Percentiles rank a stretch among this genome's conserved stretches.
phyloP scores from a whole-genome alignment of 176 grass and related monocot genomes.

The Panicum miliaceum region DNA sequence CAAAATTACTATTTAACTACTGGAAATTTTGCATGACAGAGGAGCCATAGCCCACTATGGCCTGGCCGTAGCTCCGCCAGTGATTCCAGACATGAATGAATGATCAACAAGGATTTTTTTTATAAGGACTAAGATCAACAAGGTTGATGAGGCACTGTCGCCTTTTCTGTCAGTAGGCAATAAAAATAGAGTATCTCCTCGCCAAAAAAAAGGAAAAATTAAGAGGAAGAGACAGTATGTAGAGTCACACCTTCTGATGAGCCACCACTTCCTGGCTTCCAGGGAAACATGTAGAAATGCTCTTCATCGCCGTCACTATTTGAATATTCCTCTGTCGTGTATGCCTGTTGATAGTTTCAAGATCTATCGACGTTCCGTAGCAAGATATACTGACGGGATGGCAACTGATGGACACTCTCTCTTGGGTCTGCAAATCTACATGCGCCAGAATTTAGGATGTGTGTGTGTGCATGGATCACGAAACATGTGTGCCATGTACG shows the following conservation, averaged over 20 bases:
- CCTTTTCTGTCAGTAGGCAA: background rate
- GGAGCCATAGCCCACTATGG: no score
- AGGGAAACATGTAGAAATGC: background rate
- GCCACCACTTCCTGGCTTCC: background rate
- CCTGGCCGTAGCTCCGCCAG: no score
- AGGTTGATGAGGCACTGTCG: background rate
- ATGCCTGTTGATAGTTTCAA: background rate
- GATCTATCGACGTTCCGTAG: background rate
- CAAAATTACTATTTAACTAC: no score
- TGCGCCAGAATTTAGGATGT: slow-evolving; percentile 13
- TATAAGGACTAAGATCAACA: background rate
- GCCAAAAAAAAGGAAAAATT: no score
- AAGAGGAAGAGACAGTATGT: no score
- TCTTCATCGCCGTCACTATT: background rate
- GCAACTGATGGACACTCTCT: background rate
- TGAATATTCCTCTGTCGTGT: slow-evolving; percentile 40
- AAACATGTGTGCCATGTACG: background rate
- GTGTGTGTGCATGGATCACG: background rate
- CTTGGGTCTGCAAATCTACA: background rate
- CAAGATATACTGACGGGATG: background rate
- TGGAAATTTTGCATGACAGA: no score
- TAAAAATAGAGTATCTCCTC: no score
- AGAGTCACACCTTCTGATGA: background rate
- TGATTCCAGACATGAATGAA: background rate
- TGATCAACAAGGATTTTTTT: background rate